Percentiles rank a stretch among this genome's conserved stretches.
Evolutionary conservation across 1,284 basidiomycete genomes (phyloP).

Genomic region (Sparassis latifolia): DNA sequence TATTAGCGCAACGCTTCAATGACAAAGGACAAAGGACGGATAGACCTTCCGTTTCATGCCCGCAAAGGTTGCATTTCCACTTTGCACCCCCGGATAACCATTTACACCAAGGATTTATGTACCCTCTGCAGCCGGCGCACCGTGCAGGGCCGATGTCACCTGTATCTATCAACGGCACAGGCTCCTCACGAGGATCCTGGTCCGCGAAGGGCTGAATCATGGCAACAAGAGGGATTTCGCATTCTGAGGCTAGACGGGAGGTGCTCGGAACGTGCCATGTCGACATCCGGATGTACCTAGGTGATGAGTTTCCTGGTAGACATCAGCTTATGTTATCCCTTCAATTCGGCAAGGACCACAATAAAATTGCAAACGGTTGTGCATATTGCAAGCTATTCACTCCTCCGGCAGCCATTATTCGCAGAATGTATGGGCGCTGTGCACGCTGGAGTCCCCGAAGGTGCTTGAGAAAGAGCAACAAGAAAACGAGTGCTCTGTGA

Average conservation of each 20-base stretch:
- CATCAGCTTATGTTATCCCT: too few species aligned
- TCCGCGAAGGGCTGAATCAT: conserved; percentile 91
- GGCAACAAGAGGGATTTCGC: conserved; percentile 81
- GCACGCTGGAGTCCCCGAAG: too few species aligned
- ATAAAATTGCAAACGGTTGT: too few species aligned
- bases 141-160: conserved; percentile 74
- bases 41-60: conserved; percentile 73
- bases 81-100: conserved; percentile 82
- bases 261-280: conserved; percentile 76
- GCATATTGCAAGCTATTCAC: too few species aligned
- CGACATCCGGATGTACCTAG: conserved; percentile 60
- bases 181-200: conserved; percentile 74
- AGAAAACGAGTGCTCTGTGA: too few species aligned
- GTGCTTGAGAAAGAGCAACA: too few species aligned
- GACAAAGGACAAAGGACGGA: background rate
- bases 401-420: too few species aligned
- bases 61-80: conserved; percentile 94
- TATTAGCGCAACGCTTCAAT: background rate
- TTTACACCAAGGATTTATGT: conserved; percentile 93
- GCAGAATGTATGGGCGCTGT: too few species aligned
- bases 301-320: conserved; percentile 57
- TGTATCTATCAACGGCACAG: conserved; percentile 72
- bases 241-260: conserved; percentile 75
- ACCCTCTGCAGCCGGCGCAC: conserved; percentile 83
- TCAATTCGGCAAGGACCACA: too few species aligned